Evolutionary conservation across 139 green algal species (phyloP).

Genomic region (Protoeuglena noctilucae): DNA sequence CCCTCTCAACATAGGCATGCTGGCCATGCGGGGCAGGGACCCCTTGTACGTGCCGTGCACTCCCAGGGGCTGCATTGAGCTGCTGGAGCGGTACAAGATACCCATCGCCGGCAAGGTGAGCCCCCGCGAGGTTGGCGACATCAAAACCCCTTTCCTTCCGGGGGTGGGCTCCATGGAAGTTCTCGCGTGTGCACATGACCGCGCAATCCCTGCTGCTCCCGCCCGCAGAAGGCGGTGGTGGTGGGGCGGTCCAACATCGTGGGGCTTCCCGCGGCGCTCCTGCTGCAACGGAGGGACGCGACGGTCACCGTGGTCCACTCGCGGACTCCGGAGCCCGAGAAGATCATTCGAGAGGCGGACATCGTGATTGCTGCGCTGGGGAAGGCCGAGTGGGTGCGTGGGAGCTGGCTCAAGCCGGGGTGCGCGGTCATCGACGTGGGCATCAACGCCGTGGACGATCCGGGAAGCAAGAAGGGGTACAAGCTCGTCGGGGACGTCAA

Average conservation of each 20-base stretch:
- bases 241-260: conserved; percentile 86
- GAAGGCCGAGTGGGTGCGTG: conserved; percentile 18
- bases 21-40: conserved; percentile 52
- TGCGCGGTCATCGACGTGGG: conserved; percentile 85
- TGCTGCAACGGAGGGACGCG: conserved; percentile 65
- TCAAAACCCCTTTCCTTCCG: too few relatives aligned
- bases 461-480: conserved; percentile 38
- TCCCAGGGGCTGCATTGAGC: conserved; percentile 36
- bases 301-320: conserved; percentile 78
- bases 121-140: too few relatives aligned
- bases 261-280: conserved; percentile 78
- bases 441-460: conserved; percentile 69
- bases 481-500: conserved; percentile 74
- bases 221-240: conserved; percentile 63
- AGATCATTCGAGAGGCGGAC: conserved; percentile 9
- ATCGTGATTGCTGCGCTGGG: conserved; percentile 19
- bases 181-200: too few relatives aligned
- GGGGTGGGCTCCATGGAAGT: too few relatives aligned
- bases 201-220: too few relatives aligned
- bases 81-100: conserved; percentile 33
- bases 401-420: conserved; percentile 82
- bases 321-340: conserved; percentile 22
- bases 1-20: conserved; percentile 77
- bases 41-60: conserved; percentile 58
- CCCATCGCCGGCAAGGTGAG: conserved; percentile 33